phyloP scores from a whole-genome alignment of 2,329 filamentous ascomycete genomes.

The Lecanicillium sp. region DNA sequence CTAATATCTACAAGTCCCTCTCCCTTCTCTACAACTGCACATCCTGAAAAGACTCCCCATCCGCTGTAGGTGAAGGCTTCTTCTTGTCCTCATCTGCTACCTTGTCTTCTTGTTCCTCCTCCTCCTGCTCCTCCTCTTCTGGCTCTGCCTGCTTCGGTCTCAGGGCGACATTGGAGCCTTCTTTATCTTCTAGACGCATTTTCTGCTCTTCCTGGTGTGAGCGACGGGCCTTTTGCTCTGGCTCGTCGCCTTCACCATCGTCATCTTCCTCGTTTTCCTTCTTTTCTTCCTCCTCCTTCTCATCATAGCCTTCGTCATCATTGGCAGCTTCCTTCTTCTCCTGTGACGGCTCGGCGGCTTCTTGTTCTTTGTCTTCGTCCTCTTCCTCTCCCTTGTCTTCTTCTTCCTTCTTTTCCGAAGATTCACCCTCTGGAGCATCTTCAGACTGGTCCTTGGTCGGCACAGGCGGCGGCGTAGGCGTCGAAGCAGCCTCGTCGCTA shows the following conservation, averaged over 20 bases:
- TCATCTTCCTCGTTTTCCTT: constrained; percentile 12
- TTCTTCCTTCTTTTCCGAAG: constrained; percentile 3
- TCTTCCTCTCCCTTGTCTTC: constrained; percentile 18
- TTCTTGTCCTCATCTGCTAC: constrained; percentile 21
- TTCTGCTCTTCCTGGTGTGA: constrained; percentile 43
- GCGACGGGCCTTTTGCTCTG: constrained; percentile 26
- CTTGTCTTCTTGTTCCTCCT: constrained; percentile 21
- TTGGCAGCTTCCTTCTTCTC: constrained; percentile 12
- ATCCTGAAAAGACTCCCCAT: constrained; percentile 55
- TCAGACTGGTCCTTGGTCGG: constrained; percentile 26
- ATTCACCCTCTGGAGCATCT: constrained; percentile 9
- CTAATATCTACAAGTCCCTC: not conserved
- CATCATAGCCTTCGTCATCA: constrained; percentile 17
- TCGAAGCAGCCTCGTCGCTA: constrained; percentile 22
- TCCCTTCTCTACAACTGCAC: constrained; percentile 41
- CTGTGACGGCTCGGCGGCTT: constrained; percentile 11
- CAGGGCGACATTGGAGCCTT: constrained; percentile 44
- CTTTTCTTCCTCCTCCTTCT: constrained; percentile 16
- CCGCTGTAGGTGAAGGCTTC: constrained; percentile 39
- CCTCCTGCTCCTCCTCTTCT: constrained; percentile 23
- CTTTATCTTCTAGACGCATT: constrained; percentile 44
- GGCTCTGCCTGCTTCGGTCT: constrained; percentile 27
- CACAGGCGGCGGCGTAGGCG: constrained; percentile 19
- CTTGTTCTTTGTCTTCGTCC: constrained; percentile 13
- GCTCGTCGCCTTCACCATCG: constrained; percentile 20